A percentile compares a stretch with the other conserved stretches of the same genome.
Conservation (phyloP, 2,329 filamentous ascomycete species). For the Fusarium sp. region DNA sequence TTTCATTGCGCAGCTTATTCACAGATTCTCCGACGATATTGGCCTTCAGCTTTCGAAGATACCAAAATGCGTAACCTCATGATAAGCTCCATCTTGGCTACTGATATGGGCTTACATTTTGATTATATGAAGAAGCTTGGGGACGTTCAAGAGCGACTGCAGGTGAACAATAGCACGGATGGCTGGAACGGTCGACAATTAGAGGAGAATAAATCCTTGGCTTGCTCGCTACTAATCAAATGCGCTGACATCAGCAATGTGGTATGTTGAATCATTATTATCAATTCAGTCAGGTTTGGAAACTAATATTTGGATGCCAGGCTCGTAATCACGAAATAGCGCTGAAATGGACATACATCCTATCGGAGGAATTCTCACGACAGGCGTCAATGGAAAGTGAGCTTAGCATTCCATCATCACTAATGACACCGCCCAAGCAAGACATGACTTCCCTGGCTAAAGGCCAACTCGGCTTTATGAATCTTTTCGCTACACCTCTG, state of each 20-base stretch:
- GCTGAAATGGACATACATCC: constrained; percentile 87
- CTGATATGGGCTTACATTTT: constrained; percentile 97
- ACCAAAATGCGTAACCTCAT: constrained; percentile 85
- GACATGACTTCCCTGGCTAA: constrained; percentile 85
- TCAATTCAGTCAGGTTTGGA: neutral
- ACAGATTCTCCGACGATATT: constrained; percentile 91
- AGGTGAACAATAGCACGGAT: constrained; percentile 72
- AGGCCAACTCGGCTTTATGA: constrained; percentile 96
- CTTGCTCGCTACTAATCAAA: constrained; percentile 95
- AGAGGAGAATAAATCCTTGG: constrained; percentile 80
- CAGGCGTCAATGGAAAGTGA: constrained; percentile 93
- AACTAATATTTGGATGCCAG: constrained; percentile 57
- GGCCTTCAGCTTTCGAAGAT: constrained; percentile 85
- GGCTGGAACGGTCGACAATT: constrained; percentile 81
- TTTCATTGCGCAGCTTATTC: constrained; percentile 98
- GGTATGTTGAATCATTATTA: constrained; percentile 63
- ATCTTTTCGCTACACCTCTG: constrained; percentile 90
- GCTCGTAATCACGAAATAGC: constrained; percentile 86
- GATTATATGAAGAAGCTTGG: constrained; percentile 93
- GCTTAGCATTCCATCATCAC: constrained; percentile 85
- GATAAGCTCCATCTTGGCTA: constrained; percentile 97
- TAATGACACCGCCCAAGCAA: constrained; percentile 86
- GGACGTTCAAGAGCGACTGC: constrained; percentile 82
- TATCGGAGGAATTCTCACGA: constrained; percentile 95
- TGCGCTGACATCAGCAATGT: constrained; percentile 99